Evolutionary conservation across 2,329 filamentous ascomycete species (phyloP).

Genomic region (Chaetothyriales sp.): DNA sequence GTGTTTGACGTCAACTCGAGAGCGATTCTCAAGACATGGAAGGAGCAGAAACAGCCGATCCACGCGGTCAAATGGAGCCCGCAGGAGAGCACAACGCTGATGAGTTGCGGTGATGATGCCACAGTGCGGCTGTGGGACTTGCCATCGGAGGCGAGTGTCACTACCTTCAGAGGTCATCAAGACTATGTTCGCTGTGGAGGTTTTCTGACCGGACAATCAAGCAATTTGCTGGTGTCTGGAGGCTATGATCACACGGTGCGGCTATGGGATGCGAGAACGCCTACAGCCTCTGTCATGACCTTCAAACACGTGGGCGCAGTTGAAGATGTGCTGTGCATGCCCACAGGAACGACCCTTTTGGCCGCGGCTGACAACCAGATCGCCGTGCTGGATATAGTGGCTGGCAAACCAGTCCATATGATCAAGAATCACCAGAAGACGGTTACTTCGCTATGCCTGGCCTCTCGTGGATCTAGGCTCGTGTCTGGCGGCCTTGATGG

Average conservation of each 20-base stretch:
- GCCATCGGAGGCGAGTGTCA: conserved; percentile 58
- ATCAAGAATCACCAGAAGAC: conserved; percentile 96
- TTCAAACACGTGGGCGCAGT: conserved; percentile 89
- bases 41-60: conserved; percentile 81
- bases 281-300: conserved; percentile 60
- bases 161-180: conserved; percentile 68
- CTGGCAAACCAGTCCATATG: conserved; percentile 70
- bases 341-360: conserved; percentile 71
- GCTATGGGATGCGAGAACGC: conserved; percentile 77
- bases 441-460: conserved; percentile 71
- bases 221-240: conserved; percentile 67
- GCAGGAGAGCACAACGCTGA: conserved; percentile 64
- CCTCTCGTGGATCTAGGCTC: conserved; percentile 64
- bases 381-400: conserved; percentile 81
- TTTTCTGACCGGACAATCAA: conserved; percentile 62
- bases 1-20: conserved; percentile 84
- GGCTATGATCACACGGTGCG: conserved; percentile 90
- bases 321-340: conserved; percentile 74
- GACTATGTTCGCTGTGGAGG: conserved; percentile 83
- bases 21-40: conserved; percentile 90
- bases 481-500: conserved; percentile 84
- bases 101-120: conserved; percentile 83
- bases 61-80: conserved; percentile 90
- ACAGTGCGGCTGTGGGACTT: conserved; percentile 92
- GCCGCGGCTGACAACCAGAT: conserved; percentile 75